These are phyloP conservation scores for Kluyveromyces dobzhanskii DNA, from an alignment of 805 yeast species.

Conservation along the genomic window DNA sequence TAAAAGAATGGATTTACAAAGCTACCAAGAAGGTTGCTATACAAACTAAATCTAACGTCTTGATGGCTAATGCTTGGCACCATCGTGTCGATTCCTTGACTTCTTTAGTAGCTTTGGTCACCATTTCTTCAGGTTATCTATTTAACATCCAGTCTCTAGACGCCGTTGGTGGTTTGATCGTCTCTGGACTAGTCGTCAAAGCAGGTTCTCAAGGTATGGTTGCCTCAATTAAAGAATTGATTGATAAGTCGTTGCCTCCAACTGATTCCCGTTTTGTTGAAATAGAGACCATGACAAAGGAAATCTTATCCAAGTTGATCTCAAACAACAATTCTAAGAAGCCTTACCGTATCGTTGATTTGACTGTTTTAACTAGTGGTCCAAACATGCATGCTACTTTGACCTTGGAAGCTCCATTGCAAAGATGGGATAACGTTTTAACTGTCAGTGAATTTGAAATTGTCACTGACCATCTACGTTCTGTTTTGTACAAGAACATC, in stretches of 20 bases:
- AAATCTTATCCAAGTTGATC: constrained; percentile 26
- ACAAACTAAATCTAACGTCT: constrained; percentile 73
- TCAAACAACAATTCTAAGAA: constrained; percentile 36
- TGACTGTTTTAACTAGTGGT: constrained; percentile 48
- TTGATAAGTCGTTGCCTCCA: constrained; percentile 59
- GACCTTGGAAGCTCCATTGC: constrained; percentile 33
- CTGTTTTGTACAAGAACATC: constrained; percentile 31
- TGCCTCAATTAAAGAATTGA: constrained; percentile 62
- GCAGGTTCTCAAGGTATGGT: constrained; percentile 77
- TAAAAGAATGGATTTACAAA: constrained; percentile 82
- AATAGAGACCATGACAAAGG: constrained; percentile 34
- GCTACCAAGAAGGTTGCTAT: constrained; percentile 77
- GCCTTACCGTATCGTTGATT: constrained; percentile 32
- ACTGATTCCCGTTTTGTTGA: constrained; percentile 41
- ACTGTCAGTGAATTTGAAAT: constrained; percentile 35
- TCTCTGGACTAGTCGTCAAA: constrained; percentile 68
- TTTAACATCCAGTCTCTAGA: constrained; percentile 78
- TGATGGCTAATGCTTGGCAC: constrained; percentile 98
- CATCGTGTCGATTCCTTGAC: constrained; percentile 93
- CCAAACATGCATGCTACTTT: constrained; percentile 40
- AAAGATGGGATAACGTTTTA: constrained; percentile 38
- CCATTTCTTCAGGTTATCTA: constrained; percentile 79
- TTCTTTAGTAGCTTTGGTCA: constrained; percentile 78
- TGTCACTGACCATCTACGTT: constrained; percentile 32
- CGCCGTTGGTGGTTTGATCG: constrained; percentile 84